Evolutionary conservation across 2,329 filamentous ascomycete species (phyloP).

Genomic region (Huntiella abstrusa): DNA sequence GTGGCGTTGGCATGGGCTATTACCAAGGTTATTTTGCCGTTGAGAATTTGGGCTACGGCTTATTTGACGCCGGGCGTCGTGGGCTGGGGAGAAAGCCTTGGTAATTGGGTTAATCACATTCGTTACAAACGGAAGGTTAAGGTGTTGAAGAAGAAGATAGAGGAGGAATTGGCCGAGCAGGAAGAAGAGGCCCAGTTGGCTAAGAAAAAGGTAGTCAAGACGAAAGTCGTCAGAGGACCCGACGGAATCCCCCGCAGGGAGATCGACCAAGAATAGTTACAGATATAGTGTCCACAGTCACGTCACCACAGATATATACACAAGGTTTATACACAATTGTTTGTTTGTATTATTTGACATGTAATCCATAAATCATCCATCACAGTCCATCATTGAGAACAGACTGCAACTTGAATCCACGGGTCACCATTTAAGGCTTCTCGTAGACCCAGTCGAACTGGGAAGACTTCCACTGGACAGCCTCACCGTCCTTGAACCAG

Average conservation of each 20-base stretch:
- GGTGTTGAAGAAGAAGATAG: background rate
- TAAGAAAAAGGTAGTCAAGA: background rate
- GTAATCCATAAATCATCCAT: conserved; percentile 2
- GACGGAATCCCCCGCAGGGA: background rate
- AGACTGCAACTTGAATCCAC: background rate
- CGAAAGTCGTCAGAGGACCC: background rate
- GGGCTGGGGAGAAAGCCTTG: background rate
- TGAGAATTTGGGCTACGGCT: conserved; percentile 58
- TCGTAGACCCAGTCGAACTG: conserved; percentile 95
- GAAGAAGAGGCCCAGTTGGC: background rate
- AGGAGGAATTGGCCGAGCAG: background rate
- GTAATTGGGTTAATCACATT: background rate
- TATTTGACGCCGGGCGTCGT: conserved; percentile 88
- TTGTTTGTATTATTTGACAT: background rate
- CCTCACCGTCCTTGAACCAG: conserved; percentile 86
- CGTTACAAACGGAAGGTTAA: background rate
- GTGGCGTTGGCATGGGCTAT: conserved; percentile 81
- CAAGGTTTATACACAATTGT: background rate
- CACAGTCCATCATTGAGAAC: background rate
- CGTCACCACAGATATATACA: background rate
- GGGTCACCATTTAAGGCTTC: conserved; percentile 37
- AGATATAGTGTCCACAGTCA: background rate
- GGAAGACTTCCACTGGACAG: conserved; percentile 68
- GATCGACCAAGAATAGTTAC: background rate
- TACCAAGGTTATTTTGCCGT: conserved; percentile 66